A percentile compares a stretch with the other conserved stretches of the same genome.
Evolutionary conservation across 768 basidiomycete genomes (phyloP).

Genomic region (Termitomyces sp.): DNA sequence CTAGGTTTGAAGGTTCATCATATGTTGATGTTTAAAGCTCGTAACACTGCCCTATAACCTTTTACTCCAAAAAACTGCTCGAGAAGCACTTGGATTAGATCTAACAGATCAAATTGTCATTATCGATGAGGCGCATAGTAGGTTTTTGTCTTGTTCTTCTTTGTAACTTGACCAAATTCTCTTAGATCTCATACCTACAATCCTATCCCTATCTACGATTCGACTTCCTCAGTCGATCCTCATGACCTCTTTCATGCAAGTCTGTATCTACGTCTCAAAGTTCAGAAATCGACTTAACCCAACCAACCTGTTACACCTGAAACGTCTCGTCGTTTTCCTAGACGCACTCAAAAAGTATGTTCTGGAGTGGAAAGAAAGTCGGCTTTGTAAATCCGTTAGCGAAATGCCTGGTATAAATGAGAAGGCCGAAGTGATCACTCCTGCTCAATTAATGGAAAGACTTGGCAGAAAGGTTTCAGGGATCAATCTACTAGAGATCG

Average conservation of each 20-base stretch:
- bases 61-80: conserved; percentile 71
- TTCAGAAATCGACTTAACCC: conserved; percentile 77
- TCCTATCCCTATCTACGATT: conserved; percentile 80
- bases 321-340: conserved; percentile 70
- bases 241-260: conserved; percentile 61
- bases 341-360: conserved; percentile 59
- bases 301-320: conserved; percentile 70
- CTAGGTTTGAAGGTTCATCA: neutral
- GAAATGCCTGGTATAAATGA: conserved; percentile 5
- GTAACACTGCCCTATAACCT: conserved; percentile 95
- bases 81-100: conserved; percentile 85
- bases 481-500: conserved; percentile 81
- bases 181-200: conserved; percentile 85
- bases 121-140: conserved; percentile 96
- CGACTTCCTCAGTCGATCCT: conserved; percentile 55
- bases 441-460: conserved; percentile 54
- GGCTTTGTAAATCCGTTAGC: conserved; percentile 14
- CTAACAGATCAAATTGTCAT: conserved; percentile 81
- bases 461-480: conserved; percentile 66
- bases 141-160: conserved; percentile 20
- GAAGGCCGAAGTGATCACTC: conserved; percentile 59
- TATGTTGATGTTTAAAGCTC: conserved; percentile 39
- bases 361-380: conserved; percentile 44
- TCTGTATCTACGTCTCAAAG: conserved; percentile 66
- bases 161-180: neutral